A percentile compares a stretch with the other conserved stretches of the same genome.
Conservation (phyloP, 495 filamentous ascomycete genomes). For the Talaromyces liani region DNA sequence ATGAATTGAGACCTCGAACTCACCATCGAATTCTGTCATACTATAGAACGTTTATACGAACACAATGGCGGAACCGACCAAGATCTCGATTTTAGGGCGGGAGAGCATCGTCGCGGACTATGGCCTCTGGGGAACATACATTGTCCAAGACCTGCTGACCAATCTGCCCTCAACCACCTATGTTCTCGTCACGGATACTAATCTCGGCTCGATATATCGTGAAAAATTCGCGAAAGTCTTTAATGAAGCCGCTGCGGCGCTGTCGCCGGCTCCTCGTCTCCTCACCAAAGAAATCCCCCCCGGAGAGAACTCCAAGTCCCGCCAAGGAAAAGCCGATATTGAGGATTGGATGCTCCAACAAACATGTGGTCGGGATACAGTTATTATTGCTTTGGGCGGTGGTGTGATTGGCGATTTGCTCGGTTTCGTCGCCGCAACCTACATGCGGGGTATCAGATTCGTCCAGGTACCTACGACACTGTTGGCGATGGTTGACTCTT, state of each 20-base stretch:
- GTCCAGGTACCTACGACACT: constrained; percentile 95
- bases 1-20: neutral
- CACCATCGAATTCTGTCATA: neutral
- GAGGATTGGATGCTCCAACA: constrained; percentile 96
- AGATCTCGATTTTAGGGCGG: constrained; percentile 51
- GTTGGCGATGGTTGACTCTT: constrained; percentile 96
- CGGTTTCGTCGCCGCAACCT: constrained; percentile 93
- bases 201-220: constrained; percentile 75
- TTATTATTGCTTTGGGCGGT: constrained; percentile 92
- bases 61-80: constrained; percentile 36
- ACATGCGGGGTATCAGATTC: constrained; percentile 95
- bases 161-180: constrained; percentile 81
- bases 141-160: constrained; percentile 72
- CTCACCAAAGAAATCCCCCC: constrained; percentile 83
- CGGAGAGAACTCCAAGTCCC: constrained; percentile 87
- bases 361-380: constrained; percentile 84
- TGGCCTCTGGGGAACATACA: constrained; percentile 76
- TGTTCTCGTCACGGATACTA: constrained; percentile 92
- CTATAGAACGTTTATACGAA: neutral
- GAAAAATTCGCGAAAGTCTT: constrained; percentile 69
- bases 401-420: constrained; percentile 98
- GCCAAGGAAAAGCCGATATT: constrained; percentile 87
- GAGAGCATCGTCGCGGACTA: constrained; percentile 90
- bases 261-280: constrained; percentile 56
- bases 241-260: constrained; percentile 39